Evolutionary conservation across 2,329 filamentous ascomycete genomes (phyloP).

Genomic region (Colletotrichum musicola): DNA sequence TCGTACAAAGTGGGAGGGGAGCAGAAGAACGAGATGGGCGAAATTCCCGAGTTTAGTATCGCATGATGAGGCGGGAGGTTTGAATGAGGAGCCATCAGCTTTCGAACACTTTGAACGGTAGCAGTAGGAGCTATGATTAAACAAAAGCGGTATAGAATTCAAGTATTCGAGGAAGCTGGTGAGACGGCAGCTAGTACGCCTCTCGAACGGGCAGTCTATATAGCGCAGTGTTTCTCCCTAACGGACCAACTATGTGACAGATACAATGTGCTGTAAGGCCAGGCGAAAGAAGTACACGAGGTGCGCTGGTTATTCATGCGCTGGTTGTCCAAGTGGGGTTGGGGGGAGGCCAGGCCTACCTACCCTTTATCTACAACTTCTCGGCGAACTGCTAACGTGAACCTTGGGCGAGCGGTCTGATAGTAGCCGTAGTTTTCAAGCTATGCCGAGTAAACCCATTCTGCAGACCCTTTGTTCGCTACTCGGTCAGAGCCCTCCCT

Average conservation of each 20-base stretch:
- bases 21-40: constrained; percentile 83
- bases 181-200: too few relatives aligned
- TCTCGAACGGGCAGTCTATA: too few relatives aligned
- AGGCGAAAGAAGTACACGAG: too few relatives aligned
- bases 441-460: not conserved
- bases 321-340: too few relatives aligned
- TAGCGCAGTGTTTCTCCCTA: too few relatives aligned
- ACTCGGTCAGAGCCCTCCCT: not conserved
- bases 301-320: too few relatives aligned
- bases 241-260: too few relatives aligned
- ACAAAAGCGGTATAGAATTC: too few relatives aligned
- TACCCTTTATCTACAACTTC: constrained; percentile 9
- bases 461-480: constrained; percentile 10
- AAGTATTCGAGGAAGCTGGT: too few relatives aligned
- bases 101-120: not conserved
- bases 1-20: constrained; percentile 79
- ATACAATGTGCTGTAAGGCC: too few relatives aligned
- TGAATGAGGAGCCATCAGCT: not conserved
- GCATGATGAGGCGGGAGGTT: constrained; percentile 57
- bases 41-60: constrained; percentile 83
- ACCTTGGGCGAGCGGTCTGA: constrained; percentile 13
- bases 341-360: not conserved
- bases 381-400: not conserved
- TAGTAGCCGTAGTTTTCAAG: constrained; percentile 15
- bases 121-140: not conserved